These are phyloP conservation scores for Butyriboletus loyo DNA, from an alignment of 768 basidiomycete species.

Conservation along the genomic window DNA sequence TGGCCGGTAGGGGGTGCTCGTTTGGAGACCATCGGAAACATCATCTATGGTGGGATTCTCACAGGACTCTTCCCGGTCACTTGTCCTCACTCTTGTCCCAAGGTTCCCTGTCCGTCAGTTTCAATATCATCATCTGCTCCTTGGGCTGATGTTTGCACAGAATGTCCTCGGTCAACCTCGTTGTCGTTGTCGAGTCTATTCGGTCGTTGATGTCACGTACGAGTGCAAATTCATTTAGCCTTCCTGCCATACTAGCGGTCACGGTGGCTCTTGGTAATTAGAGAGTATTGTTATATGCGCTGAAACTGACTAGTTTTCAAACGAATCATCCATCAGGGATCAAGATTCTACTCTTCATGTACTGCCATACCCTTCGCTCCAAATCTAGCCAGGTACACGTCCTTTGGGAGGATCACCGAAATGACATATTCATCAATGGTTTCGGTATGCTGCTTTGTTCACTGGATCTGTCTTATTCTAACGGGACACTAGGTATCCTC, in stretches of 20 bases:
- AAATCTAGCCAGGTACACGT: constrained; percentile 89
- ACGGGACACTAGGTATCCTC: constrained; percentile 55
- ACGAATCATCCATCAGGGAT: constrained; percentile 48
- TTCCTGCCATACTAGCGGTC: constrained; percentile 83
- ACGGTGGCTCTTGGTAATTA: constrained; percentile 65
- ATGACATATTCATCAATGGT: constrained; percentile 83
- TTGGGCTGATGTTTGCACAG: constrained; percentile 35
- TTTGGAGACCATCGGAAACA: constrained; percentile 86
- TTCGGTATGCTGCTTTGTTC: constrained; percentile 47
- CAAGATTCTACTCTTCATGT: constrained; percentile 84
- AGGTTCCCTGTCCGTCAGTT: constrained; percentile 47
- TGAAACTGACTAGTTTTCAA: background rate
- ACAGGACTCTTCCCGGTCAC: background rate
- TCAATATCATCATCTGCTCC: background rate
- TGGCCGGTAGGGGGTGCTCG: constrained; percentile 94
- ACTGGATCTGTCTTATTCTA: background rate
- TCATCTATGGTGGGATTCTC: constrained; percentile 63
- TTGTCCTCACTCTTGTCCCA: constrained; percentile 1
- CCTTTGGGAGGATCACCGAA: constrained; percentile 97
- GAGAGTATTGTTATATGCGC: background rate
- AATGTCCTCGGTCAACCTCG: constrained; percentile 89
- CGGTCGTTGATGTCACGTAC: constrained; percentile 65
- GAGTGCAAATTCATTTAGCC: constrained; percentile 58
- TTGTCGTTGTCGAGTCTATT: constrained; percentile 85
- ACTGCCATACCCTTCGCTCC: constrained; percentile 74